Conservation (phyloP, 169 alveolate species). For the Eimeria sp. region DNA sequence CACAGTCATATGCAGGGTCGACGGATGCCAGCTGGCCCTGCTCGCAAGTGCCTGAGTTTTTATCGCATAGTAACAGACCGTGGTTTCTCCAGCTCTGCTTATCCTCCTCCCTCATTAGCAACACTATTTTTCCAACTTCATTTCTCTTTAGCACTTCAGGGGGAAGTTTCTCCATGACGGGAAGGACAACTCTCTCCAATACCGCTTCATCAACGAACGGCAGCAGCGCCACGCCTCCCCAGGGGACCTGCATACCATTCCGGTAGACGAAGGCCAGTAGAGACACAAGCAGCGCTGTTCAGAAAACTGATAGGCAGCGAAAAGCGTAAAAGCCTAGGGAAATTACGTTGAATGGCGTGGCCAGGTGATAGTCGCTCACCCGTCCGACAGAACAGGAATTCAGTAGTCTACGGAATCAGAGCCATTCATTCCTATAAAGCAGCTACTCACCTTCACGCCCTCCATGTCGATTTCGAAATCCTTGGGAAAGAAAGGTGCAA, state of each 20-base stretch:
- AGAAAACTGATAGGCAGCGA: neutral
- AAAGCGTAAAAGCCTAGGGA: neutral
- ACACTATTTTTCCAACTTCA: conserved; percentile 26
- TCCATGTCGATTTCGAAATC: conserved; percentile 89
- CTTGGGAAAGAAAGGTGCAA: conserved; percentile 71
- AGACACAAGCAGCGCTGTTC: neutral
- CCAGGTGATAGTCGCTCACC: neutral
- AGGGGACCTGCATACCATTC: conserved; percentile 84
- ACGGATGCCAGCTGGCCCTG: neutral
- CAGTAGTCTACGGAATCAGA: neutral
- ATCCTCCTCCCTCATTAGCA: conserved; percentile 46
- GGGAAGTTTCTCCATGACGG: conserved; percentile 22
- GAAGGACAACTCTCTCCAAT: conserved; percentile 49
- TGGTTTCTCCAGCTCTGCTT: neutral
- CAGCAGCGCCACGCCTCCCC: conserved; percentile 90
- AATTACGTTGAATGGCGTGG: neutral
- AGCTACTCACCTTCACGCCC: conserved; percentile 83
- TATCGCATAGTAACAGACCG: neutral
- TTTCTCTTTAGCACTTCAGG: conserved; percentile 64
- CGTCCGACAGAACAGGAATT: neutral
- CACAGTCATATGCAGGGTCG: conserved; percentile 26
- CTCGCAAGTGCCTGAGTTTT: neutral
- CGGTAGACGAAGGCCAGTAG: neutral
- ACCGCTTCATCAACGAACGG: conserved; percentile 86
- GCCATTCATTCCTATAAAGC: neutral